Conservation (phyloP, 768 basidiomycete genomes). For the Amanita fuliginea region DNA sequence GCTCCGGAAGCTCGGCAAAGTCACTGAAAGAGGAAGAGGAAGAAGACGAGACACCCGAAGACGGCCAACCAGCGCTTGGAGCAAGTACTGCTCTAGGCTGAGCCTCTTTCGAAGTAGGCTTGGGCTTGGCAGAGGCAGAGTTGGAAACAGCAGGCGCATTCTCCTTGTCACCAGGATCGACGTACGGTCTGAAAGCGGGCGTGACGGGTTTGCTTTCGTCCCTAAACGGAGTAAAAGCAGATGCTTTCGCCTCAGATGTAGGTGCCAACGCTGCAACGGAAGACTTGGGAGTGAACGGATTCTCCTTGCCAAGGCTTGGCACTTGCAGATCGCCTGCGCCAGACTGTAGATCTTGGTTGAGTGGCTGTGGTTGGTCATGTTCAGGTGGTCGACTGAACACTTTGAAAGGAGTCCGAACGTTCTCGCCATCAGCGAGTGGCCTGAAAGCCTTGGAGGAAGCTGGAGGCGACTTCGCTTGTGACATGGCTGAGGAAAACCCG, state of each 20-base stretch:
- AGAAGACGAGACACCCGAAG: constrained; percentile 2
- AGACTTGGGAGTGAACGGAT: constrained; percentile 37
- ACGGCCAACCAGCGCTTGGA: constrained; percentile 1
- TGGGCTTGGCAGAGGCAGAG: constrained; percentile 11
- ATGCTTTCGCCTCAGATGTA: constrained; percentile 17
- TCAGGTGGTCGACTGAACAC: constrained; percentile 71
- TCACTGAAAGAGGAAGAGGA: constrained; percentile 7
- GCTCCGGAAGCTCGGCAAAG: constrained; percentile 7
- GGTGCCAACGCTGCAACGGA: constrained; percentile 26
- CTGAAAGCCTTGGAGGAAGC: constrained; percentile 18
- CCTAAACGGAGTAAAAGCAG: constrained; percentile 28
- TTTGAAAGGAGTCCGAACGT: constrained; percentile 40
- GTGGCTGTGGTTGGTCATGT: constrained; percentile 13
- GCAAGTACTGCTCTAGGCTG: constrained; percentile 3
- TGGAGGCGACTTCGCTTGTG: constrained; percentile 12
- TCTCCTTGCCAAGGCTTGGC: constrained; percentile 13
- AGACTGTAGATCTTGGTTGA: constrained; percentile 12
- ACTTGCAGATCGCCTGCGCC: not conserved
- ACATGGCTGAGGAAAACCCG: constrained; percentile 8
- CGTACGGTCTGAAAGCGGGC: constrained; percentile 19
- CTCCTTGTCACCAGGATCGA: constrained; percentile 16
- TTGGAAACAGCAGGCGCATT: constrained; percentile 13
- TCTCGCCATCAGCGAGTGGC: constrained; percentile 29
- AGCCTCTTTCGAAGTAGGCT: not conserved
- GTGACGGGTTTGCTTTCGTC: constrained; percentile 11